Evolutionary conservation across 208 protist species (phyloP).

Genomic region (Crithidia mellificae): DNA sequence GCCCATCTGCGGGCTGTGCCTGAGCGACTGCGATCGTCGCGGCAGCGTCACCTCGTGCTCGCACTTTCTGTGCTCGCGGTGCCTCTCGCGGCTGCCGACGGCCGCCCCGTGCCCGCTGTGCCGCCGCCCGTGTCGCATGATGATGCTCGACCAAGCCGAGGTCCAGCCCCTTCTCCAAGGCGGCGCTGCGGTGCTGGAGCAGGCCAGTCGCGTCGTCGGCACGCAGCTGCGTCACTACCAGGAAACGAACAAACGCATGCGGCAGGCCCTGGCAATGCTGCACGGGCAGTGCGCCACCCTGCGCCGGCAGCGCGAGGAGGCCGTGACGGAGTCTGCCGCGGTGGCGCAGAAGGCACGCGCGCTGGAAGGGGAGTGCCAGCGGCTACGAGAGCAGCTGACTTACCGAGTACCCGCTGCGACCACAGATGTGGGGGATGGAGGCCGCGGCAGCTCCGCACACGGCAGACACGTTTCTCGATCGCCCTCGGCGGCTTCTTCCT

Average conservation of each 20-base stretch:
- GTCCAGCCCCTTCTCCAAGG: constrained; percentile 58
- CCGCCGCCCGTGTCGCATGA: constrained; percentile 48
- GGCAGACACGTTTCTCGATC: constrained; percentile 3
- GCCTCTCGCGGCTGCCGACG: constrained; percentile 47
- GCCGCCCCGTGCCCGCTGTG: constrained; percentile 68
- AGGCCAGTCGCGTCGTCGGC: constrained; percentile 38
- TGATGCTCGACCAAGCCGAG: constrained; percentile 34
- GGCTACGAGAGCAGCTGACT: constrained; percentile 21
- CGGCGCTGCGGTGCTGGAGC: constrained; percentile 33
- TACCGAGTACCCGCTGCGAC: constrained; percentile 2
- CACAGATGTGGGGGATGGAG: too few species aligned
- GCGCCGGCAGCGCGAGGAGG: constrained; percentile 24
- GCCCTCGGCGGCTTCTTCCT: not conserved
- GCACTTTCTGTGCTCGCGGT: constrained; percentile 87
- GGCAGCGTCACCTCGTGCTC: constrained; percentile 77
- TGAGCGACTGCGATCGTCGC: constrained; percentile 66
- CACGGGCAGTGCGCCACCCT: constrained; percentile 54
- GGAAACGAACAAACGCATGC: constrained; percentile 58
- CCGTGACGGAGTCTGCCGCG: constrained; percentile 2
- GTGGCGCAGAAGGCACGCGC: constrained; percentile 12
- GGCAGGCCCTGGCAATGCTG: constrained; percentile 60
- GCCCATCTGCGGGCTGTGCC: constrained; percentile 84
- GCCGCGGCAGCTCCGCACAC: too few species aligned
- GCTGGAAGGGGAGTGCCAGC: constrained; percentile 17
- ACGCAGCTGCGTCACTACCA: constrained; percentile 71